Evolutionary conservation across 192 early-diverging fungal species (phyloP), one percentile per base, ranked within the genome.

Genomic region (Coemansia sp.): DNA sequence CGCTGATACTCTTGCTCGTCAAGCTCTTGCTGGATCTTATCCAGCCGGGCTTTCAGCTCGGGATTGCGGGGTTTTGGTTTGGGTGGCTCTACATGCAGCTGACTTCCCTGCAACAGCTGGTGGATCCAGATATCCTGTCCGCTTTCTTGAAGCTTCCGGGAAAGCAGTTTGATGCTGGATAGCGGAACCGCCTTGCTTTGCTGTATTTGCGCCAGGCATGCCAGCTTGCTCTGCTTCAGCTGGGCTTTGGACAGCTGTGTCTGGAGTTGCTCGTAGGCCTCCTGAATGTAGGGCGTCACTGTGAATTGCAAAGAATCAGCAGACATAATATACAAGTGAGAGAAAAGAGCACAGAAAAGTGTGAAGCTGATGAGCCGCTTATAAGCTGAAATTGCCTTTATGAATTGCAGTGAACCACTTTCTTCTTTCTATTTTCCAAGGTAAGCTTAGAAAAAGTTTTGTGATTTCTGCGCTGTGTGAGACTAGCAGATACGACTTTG

Each of bases 1-100:
- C 57, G 45, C 47, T 40, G 46, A 51, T 77, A 77, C 49, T 77
- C 67, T 11, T 53, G 56, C 45, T 71, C 74, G 16, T 77, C 74
- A 7, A 77, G 52, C 44, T 66, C 63, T 11, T 42, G 57, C 37
- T 40, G 62, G 49, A 77, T 71, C 26, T 55, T 51, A 38, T 70
- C 56, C 44, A 77, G 58, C 1, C 64, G 62, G 5, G 67, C 68
- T 14, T 50, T 68, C 9, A 77, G 60, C 55, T 65, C 64, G 5
- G 74, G 74, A 30, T 77, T 62, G 37, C 68, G 60, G 18, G 57
- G 60, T 37, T 51, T 58, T 4, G 53, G 30, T 45, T 50, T 34
- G 7, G 58, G 63, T 17, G 34, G 20, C 10, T 50, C 64, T 26
- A 77, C 42, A 39, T 70, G 15, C 0, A 77, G 63, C 15, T 41